Evolutionary conservation across 1,284 basidiomycete species (phyloP).

Genomic region (Rhodotorula mucilaginosa): DNA sequence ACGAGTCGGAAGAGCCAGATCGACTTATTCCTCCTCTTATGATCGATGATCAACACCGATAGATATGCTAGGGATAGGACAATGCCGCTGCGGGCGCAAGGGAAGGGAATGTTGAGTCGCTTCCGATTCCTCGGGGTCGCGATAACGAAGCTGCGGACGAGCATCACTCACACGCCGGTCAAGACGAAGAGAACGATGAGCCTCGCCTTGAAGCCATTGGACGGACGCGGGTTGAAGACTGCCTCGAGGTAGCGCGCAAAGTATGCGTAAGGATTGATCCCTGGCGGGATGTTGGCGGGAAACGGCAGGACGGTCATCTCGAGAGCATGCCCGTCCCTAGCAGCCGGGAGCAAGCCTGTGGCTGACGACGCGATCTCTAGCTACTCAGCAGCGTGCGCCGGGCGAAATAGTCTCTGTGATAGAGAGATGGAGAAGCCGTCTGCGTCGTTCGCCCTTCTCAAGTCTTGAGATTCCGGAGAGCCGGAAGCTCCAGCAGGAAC

Average conservation of each 20-base stretch:
- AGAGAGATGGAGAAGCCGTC: too few relatives aligned
- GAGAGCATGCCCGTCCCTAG: not conserved
- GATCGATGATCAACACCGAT: constrained; percentile 3
- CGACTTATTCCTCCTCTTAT: constrained; percentile 8
- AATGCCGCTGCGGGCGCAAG: constrained; percentile 5
- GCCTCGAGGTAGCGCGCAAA: not conserved
- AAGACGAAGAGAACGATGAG: constrained; percentile 15
- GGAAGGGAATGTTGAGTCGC: too few relatives aligned
- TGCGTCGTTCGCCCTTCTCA: too few relatives aligned
- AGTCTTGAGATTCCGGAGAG: too few relatives aligned
- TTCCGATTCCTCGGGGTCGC: too few relatives aligned
- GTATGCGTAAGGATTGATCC: constrained; percentile 12
- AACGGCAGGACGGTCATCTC: not conserved
- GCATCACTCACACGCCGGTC: constrained; percentile 16
- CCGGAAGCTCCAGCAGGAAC: too few relatives aligned
- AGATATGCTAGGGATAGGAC: constrained; percentile 4
- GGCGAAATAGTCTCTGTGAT: too few relatives aligned
- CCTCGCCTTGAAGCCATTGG: constrained; percentile 10
- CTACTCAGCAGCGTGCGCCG: not conserved
- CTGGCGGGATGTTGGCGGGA: constrained; percentile 3
- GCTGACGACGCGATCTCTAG: too few relatives aligned
- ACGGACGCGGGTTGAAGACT: constrained; percentile 5
- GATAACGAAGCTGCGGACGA: not conserved
- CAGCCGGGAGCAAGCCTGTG: not conserved
- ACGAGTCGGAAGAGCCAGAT: constrained; percentile 25